Conservation (phyloP, 306 rosid genomes). For the Cucurbita argyrosperma region DNA sequence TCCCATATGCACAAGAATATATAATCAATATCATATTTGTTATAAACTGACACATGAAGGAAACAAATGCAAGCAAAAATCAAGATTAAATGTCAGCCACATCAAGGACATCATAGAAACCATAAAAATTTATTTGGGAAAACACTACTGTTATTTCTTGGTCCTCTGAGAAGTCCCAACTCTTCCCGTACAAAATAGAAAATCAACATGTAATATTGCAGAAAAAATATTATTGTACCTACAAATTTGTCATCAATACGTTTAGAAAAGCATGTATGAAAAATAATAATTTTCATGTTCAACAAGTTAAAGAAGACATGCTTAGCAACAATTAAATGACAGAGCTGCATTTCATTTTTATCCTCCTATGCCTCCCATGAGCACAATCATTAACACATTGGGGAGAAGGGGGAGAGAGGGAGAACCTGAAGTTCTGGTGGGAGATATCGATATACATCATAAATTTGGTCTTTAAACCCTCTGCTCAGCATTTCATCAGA, state of each 20-base stretch:
- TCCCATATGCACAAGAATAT: not conserved
- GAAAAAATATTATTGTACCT: not conserved
- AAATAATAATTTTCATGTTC: not conserved
- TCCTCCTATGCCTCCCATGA: not conserved
- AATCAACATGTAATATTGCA: not conserved
- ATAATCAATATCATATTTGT: not conserved
- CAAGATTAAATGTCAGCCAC: not conserved
- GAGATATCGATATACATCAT: constrained; percentile 91
- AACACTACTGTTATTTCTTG: not conserved
- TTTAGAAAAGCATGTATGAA: not conserved
- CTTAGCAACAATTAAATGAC: not conserved
- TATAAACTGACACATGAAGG: not conserved
- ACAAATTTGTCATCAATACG: not conserved
- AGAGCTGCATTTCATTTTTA: not conserved
- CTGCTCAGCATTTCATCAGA: constrained; percentile 99
- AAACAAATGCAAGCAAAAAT: not conserved
- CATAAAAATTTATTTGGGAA: not conserved
- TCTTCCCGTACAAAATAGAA: not conserved
- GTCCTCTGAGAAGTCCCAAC: not conserved
- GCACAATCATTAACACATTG: not conserved
- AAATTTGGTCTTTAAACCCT: constrained; percentile 97
- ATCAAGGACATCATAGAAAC: not conserved
- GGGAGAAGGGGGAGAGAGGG: not conserved
- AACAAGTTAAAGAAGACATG: not conserved
- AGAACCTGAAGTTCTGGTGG: constrained; percentile 97